Evolutionary conservation across 2,329 filamentous ascomycete genomes (phyloP).

Genomic region (Aspergillus terreus): DNA sequence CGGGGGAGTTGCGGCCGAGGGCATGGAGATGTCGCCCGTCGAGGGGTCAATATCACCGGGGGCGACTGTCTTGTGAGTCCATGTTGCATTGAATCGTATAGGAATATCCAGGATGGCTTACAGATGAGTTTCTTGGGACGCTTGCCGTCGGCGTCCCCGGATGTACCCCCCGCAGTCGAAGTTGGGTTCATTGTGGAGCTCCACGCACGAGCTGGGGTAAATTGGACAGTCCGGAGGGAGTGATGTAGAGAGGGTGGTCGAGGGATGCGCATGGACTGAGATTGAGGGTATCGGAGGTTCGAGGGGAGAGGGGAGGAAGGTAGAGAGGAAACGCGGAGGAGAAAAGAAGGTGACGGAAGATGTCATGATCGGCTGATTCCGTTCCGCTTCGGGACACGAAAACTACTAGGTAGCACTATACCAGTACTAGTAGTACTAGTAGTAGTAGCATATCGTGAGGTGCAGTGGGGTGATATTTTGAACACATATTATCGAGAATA

Average conservation of each 20-base stretch:
- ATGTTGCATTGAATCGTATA: background rate
- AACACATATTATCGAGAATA: no score
- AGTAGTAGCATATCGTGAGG: no score
- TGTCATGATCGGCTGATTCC: background rate
- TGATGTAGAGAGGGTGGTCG: background rate
- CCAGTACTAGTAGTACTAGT: no score
- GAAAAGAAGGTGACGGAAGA: background rate
- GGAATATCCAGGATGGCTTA: constrained; percentile 15
- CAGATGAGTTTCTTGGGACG: constrained; percentile 42
- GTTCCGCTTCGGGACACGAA: background rate
- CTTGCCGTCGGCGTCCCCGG: constrained; percentile 11
- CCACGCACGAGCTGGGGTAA: background rate
- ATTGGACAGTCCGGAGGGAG: background rate
- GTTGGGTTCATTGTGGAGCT: background rate
- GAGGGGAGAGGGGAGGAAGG: background rate
- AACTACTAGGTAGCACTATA: background rate
- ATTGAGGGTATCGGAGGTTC: background rate
- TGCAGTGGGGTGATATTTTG: no score
- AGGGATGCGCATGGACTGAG: constrained; percentile 5
- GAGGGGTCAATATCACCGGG: constrained; percentile 38
- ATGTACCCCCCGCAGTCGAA: constrained; percentile 8
- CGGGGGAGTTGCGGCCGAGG: constrained; percentile 10
- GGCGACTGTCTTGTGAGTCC: constrained; percentile 30
- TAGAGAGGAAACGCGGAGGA: background rate
- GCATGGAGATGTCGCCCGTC: constrained; percentile 14